phyloP scores from a whole-genome alignment of 768 basidiomycete genomes.

The Neoboletus subvelutipes region DNA sequence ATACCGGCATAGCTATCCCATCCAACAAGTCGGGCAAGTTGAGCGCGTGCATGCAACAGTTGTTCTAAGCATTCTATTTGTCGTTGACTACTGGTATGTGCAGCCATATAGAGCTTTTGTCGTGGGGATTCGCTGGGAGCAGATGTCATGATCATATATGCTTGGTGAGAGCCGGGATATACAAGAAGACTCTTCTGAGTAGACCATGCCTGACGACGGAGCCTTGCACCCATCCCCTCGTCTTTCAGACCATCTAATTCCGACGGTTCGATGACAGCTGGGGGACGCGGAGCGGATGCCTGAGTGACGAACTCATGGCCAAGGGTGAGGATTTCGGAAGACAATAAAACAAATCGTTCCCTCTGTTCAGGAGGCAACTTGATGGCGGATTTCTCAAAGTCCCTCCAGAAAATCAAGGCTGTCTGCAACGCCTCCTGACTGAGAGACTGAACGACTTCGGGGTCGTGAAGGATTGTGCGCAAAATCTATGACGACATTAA shows the following conservation, averaged over 20 bases:
- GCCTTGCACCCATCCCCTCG: slow-evolving; percentile 68
- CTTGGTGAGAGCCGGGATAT: slow-evolving; percentile 85
- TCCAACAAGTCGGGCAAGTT: slow-evolving; percentile 83
- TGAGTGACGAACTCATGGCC: slow-evolving; percentile 84
- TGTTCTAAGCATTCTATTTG: slow-evolving; percentile 77
- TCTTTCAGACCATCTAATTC: slow-evolving; percentile 76
- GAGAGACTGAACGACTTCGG: slow-evolving; percentile 61
- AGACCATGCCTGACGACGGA: slow-evolving; percentile 73
- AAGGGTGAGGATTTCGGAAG: slow-evolving; percentile 83
- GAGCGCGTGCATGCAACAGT: slow-evolving; percentile 72
- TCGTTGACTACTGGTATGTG: slow-evolving; percentile 70
- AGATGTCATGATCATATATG: slow-evolving; percentile 89
- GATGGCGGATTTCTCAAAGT: slow-evolving; percentile 97
- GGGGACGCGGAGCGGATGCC: slow-evolving; percentile 59
- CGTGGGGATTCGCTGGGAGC: slow-evolving; percentile 84
- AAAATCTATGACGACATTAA: slow-evolving; percentile 52
- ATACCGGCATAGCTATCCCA: slow-evolving; percentile 84
- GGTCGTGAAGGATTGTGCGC: slow-evolving; percentile 66
- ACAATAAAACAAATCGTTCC: slow-evolving; percentile 81
- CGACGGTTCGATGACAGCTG: slow-evolving; percentile 63
- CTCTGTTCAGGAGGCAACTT: slow-evolving; percentile 78
- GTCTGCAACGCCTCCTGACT: slow-evolving; percentile 79
- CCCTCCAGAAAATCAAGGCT: slow-evolving; percentile 90
- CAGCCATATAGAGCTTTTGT: slow-evolving; percentile 76
- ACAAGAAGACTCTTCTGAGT: slow-evolving; percentile 75